Conservation (phyloP, 352 stramenopile species). For the Discostella stelligera region DNA sequence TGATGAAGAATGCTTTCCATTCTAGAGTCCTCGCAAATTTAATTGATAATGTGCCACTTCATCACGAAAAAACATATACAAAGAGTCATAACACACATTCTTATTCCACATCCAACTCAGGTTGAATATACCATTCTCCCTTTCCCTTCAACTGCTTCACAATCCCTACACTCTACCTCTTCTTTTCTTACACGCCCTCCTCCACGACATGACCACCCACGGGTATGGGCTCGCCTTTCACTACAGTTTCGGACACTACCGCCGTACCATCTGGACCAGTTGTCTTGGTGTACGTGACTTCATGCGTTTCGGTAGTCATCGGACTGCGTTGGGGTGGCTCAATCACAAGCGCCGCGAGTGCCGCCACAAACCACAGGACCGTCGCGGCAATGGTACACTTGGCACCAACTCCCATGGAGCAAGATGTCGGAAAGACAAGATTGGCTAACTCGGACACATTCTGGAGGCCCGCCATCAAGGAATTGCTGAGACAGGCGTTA, state of each 20-base stretch:
- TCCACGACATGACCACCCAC: conserved; percentile 4
- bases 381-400: conserved; percentile 40
- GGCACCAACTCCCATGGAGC: conserved; percentile 23
- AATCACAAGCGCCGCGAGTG: conserved; percentile 21
- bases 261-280: conserved; percentile 23
- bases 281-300: conserved; percentile 36
- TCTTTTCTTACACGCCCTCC: background rate
- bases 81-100: too few relatives aligned
- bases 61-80: too few relatives aligned
- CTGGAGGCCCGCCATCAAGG: background rate
- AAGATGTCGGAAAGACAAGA: conserved; percentile 3
- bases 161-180: too few relatives aligned
- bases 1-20: too few relatives aligned
- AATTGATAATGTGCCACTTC: too few relatives aligned
- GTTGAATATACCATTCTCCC: too few relatives aligned
- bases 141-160: too few relatives aligned
- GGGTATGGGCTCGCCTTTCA: conserved; percentile 19
- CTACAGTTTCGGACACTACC: conserved; percentile 27
- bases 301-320: conserved; percentile 13
- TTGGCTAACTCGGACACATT: background rate
- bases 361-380: conserved; percentile 40
- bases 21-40: too few relatives aligned
- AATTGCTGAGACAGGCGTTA: conserved; percentile 31
- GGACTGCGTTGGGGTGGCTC: conserved; percentile 8
- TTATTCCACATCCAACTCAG: too few relatives aligned